These are phyloP conservation scores for Eimeria zaria DNA, from an alignment of 169 alveolate species.

Conservation along the genomic window DNA sequence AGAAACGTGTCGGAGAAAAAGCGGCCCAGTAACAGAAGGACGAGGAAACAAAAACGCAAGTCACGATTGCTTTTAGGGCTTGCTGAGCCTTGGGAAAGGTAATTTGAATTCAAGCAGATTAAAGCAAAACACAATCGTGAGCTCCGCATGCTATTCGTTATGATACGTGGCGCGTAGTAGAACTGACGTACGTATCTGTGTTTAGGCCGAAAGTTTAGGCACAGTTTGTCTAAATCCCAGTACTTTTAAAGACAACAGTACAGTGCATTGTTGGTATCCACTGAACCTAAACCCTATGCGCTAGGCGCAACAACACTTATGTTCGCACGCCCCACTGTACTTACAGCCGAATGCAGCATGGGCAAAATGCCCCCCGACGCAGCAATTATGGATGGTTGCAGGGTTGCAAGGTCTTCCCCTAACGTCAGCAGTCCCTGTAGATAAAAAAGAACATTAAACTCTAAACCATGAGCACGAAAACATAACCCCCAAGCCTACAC, in stretches of 20 bases:
- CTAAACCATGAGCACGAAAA: neutral
- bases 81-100: neutral
- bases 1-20: neutral
- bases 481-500: neutral
- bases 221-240: neutral
- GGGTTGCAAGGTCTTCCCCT: slow-evolving; percentile 11
- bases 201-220: neutral
- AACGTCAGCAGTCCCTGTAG: slow-evolving; percentile 66
- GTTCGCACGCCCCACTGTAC: neutral
- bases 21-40: neutral
- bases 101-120: neutral
- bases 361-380: slow-evolving; percentile 64
- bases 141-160: neutral
- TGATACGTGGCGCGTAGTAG: neutral
- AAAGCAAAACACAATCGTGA: neutral
- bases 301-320: too few relatives aligned
- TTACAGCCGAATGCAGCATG: slow-evolving; percentile 53
- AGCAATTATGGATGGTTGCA: slow-evolving; percentile 36
- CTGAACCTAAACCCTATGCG: neutral
- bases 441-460: neutral
- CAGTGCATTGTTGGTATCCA: neutral
- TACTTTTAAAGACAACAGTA: neutral
- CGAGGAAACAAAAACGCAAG: neutral
- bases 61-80: neutral
- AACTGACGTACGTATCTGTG: neutral